Base-by-base conservation (phyloP, 2,329 filamentous ascomycete genomes). In the Alternaria brassicicola region DNA sequence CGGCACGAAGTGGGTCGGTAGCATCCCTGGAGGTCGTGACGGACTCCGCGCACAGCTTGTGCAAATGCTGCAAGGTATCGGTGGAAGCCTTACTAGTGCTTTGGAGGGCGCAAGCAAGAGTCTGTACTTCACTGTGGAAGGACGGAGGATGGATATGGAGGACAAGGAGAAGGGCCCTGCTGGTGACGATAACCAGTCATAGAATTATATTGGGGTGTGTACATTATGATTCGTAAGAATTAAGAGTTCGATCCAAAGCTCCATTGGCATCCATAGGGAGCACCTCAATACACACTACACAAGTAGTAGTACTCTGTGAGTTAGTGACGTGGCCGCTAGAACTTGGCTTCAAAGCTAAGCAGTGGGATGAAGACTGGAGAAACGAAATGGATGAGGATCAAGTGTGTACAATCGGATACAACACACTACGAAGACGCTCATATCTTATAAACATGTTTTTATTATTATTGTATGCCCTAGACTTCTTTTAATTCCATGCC, bases 81-180 rank as follows among this genome's bases (percentile, higher is more conserved):
- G 93, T 38, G 85, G 92, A 55, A 88, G 89, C 57, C 78, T 99
- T 54, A 91, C 93, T 23, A 88, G 80, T 63, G 85, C 88, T n/a
- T 80, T 99, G 68, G 92, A 97, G 76, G 88, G 90, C 53, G 87
- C 91, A 47, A 85, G 89, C 59, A 92, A 89, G 83, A 93, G 86
- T 74, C 75, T 99, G 68, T 98, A 94, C 84, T 84, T 97, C 62
- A 92, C 94, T 12, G 81, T 99, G 70, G 94, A 98, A 82, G 87
- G 91, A 47, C 84, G 94, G 76, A 88, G 88, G 78, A 86, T 83
- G 47, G 89, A 94, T 80, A 78, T 99, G 76, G 92, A 97, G 72
- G 90, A 93, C 67, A 89, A 91, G 66, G 75, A 76, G 61, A 81
- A 81, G 42, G 61, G 62, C 2, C 63, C 69, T 28, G 43, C 1